Base-by-base conservation (phyloP, 108 stramenopile genomes). In the Schizochytrium sp. region DNA sequence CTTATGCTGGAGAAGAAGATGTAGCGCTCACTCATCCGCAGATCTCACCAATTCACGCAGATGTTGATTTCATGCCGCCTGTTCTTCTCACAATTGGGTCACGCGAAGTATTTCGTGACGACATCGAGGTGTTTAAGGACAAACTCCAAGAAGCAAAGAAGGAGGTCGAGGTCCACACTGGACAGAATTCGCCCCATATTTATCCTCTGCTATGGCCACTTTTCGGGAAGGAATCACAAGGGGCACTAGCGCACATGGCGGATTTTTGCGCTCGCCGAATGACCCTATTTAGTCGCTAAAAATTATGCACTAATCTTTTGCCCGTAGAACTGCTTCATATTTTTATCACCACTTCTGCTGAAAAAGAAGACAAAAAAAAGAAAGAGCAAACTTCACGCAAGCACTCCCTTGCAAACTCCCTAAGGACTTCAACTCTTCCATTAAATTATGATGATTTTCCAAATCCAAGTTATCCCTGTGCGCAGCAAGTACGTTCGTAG, bases 141-240 rank as follows among this genome's bases (percentile, higher is more conserved):
- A 83, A 83, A 53, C 50, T 83, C 50, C 8, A 83, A 7, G 15
- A 83, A 53, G 47, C 76, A 2, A 12, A 55, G 47, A 83, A 83
- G 53, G 50, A 83, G 17, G n/a, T 83, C 50, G 50, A 83, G 28
- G 15, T 83, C 15, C 76, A 83, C 28, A 55, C 47, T 8, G 76
- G 76, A n/a, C 28, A 55, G 76, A 53, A 83, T 5, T 38, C 50
- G 0, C 76, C 76, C 50, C 76, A 83, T 40, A 83, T 83, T 55
- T 83, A 55, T 42, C 76, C 76, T 47, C 76, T 83, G 15, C 47
- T 83, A 53, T 83, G 76, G 76, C 76, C 76, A 0, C 76, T 83
- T 53, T 83, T 83, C 28, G 5, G 28, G 0, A 7, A 83, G 76
- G 3, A 69, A 15, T 38, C 64, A 8, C 40, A 38, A 15, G 44